Evolutionary conservation across 2,329 filamentous ascomycete species (phyloP).

Genomic region (Stachybotrys chlorohalonatus): DNA sequence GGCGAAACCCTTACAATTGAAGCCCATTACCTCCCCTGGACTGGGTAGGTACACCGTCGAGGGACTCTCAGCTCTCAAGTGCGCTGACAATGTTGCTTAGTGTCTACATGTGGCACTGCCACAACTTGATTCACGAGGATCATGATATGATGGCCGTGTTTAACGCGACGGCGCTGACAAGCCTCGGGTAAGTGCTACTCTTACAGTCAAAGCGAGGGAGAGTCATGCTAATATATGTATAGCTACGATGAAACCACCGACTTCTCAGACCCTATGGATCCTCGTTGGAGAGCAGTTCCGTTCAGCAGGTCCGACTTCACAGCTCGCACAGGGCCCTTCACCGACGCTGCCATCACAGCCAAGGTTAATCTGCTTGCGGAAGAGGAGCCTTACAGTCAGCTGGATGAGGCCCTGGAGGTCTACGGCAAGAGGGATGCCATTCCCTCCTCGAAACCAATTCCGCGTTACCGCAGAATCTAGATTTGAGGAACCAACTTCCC

Average conservation of each 20-base stretch:
- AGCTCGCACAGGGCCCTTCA: not conserved
- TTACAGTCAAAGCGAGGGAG: not conserved
- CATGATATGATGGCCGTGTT: constrained; percentile 1
- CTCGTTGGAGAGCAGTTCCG: not conserved
- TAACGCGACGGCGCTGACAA: not conserved
- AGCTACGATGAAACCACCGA: not conserved
- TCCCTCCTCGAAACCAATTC: not conserved
- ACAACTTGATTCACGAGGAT: constrained; percentile 1
- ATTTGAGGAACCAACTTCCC: not conserved
- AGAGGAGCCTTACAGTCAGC: constrained; percentile 1
- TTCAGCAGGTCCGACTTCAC: not conserved
- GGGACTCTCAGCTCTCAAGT: not conserved
- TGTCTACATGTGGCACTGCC: constrained; percentile 1
- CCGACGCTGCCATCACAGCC: not conserved
- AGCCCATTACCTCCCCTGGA: constrained; percentile 31
- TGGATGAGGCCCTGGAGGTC: not conserved
- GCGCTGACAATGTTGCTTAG: not conserved
- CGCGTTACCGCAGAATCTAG: not conserved
- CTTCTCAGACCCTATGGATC: not conserved
- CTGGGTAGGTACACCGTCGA: not conserved
- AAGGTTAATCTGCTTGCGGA: not conserved
- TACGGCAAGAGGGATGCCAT: not conserved
- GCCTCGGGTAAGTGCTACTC: not conserved
- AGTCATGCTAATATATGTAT: not conserved
- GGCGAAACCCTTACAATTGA: constrained; percentile 36